These are phyloP conservation scores for Spergularia marina DNA, from an alignment of 148 eudicot genomes.

Conservation along the genomic window DNA sequence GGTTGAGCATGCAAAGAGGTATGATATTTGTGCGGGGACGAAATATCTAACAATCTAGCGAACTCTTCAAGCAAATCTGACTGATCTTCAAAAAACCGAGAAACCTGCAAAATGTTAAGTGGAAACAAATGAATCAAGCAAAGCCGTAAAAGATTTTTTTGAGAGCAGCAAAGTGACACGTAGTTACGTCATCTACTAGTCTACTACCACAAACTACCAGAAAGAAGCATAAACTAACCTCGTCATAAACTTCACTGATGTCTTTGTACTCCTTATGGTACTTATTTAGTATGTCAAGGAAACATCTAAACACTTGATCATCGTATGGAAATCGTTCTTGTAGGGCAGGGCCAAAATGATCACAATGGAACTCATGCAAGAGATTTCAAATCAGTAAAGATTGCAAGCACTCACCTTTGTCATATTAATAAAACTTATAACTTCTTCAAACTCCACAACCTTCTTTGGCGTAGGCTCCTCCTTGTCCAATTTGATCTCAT, in stretches of 20 bases:
- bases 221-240: constrained; percentile 42
- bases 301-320: constrained; percentile 86
- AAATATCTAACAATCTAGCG: constrained; percentile 81
- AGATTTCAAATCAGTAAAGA: not conserved
- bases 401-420: constrained; percentile 58
- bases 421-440: constrained; percentile 89
- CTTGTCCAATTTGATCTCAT: constrained; percentile 75
- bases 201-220: constrained; percentile 1
- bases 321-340: constrained; percentile 90
- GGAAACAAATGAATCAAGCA: not conserved
- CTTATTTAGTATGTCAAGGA: constrained; percentile 89
- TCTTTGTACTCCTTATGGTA: constrained; percentile 87
- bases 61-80: constrained; percentile 89
- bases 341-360: constrained; percentile 1
- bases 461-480: constrained; percentile 75
- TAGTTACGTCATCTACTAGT: constrained; percentile 2
- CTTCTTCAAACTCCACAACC: constrained; percentile 92
- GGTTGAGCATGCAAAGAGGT: constrained; percentile 48
- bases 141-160: not conserved
- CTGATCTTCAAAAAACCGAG: constrained; percentile 76
- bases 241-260: constrained; percentile 83
- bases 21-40: constrained; percentile 47
- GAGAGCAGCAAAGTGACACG: not conserved
- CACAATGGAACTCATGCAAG: not conserved
- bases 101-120: constrained; percentile 13